Conservation (phyloP, 768 basidiomycete species). For the Hypholoma sublateritium region DNA sequence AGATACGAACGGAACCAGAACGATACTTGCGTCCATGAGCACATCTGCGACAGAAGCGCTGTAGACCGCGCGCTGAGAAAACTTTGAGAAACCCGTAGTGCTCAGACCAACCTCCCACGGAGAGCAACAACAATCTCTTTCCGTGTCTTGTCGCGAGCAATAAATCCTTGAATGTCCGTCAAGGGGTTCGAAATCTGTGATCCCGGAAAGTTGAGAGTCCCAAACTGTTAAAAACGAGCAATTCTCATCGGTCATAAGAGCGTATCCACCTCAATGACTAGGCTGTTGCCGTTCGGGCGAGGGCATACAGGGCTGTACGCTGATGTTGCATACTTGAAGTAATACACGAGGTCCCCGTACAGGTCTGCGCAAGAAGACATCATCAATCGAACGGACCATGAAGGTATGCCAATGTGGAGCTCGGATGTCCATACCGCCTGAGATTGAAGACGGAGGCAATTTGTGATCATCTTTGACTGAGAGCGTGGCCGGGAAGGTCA, state of each 20-base stretch:
- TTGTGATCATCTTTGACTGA: background rate
- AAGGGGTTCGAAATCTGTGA: slow-evolving; percentile 39
- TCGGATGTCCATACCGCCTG: background rate
- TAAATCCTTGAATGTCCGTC: slow-evolving; percentile 48
- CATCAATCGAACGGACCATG: background rate
- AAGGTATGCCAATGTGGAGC: no score
- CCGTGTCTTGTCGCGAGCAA: slow-evolving; percentile 45
- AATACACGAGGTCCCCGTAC: slow-evolving; percentile 46
- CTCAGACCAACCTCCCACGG: slow-evolving; percentile 43
- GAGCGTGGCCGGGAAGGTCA: no score
- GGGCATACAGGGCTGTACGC: slow-evolving; percentile 46
- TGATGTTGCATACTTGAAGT: slow-evolving; percentile 58
- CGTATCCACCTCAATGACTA: slow-evolving; percentile 34
- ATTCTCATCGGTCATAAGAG: background rate
- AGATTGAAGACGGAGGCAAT: background rate
- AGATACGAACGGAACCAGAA: slow-evolving; percentile 42
- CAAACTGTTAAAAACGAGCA: background rate
- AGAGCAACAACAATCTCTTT: slow-evolving; percentile 50
- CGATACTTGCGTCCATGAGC: slow-evolving; percentile 40
- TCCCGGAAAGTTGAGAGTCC: no score
- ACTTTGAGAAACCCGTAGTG: background rate
- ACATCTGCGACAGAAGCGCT: slow-evolving; percentile 43
- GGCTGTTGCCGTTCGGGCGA: slow-evolving; percentile 47
- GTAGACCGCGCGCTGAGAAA: background rate
- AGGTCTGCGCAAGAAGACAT: slow-evolving; percentile 24